Evolutionary conservation across 176 grass and related monocot species (phyloP).

Genomic region (Dendrocalamus sinicus): DNA sequence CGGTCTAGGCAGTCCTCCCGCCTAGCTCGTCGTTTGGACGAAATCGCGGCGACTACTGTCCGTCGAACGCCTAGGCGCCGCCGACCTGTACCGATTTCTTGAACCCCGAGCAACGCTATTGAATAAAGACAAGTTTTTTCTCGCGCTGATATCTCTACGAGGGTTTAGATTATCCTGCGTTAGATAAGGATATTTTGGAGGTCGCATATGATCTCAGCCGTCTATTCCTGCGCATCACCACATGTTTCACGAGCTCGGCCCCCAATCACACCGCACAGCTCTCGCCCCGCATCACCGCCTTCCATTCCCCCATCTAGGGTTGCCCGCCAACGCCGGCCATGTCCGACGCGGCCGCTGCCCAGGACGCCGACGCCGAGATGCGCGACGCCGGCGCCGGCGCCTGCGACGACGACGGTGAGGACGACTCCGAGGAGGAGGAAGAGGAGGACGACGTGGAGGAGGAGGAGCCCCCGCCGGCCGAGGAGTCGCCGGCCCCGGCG

Average conservation of each 20-base stretch:
- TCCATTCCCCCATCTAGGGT: constrained; percentile 64
- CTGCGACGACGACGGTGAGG: constrained; percentile 21
- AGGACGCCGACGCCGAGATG: constrained; percentile 56
- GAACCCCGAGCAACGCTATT: background rate
- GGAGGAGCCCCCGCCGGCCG: constrained; percentile 1
- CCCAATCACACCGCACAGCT: constrained; percentile 27
- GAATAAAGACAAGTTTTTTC: background rate
- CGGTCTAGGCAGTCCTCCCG: too few species aligned
- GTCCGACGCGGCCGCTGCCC: constrained; percentile 38
- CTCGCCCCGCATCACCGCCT: constrained; percentile 47
- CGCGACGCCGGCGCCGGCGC: constrained; percentile 16
- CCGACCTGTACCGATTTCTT: too few species aligned
- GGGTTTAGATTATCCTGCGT: background rate
- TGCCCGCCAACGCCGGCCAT: constrained; percentile 54
- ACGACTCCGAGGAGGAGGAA: constrained; percentile 46
- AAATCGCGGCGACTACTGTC: too few species aligned
- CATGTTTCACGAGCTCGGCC: constrained; percentile 9
- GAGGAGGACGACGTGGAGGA: constrained; percentile 37
- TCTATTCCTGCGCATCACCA: constrained; percentile 48
- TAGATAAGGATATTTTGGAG: background rate
- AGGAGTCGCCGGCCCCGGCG: constrained; percentile 33
- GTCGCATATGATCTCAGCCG: background rate
- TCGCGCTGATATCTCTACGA: background rate
- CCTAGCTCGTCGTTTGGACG: too few species aligned
- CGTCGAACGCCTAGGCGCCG: too few species aligned